Percentiles rank a stretch among this genome's conserved stretches.
phyloP scores from a whole-genome alignment of 768 basidiomycete species.

The Rhodotorula graminis region DNA sequence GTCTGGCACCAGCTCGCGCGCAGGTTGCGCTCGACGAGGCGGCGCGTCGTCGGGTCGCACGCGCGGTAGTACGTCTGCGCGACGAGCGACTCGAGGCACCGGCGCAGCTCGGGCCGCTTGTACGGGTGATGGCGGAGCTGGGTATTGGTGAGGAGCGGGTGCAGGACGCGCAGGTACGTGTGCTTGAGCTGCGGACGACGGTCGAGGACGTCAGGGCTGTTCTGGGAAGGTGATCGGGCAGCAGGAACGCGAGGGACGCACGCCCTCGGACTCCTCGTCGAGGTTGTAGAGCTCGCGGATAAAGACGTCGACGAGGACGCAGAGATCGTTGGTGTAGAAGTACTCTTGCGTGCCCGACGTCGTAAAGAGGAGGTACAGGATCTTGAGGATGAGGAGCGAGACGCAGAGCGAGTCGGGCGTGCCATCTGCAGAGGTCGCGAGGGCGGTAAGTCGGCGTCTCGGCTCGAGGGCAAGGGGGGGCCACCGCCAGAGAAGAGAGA shows the following conservation, averaged over 20 bases:
- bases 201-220: not conserved
- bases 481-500: not conserved
- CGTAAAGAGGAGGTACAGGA: slow-evolving; percentile 90
- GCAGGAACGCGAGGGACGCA: slow-evolving; percentile 6
- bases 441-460: not conserved
- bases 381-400: slow-evolving; percentile 87
- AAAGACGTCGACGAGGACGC: slow-evolving; percentile 95
- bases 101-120: slow-evolving; percentile 84
- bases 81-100: slow-evolving; percentile 70
- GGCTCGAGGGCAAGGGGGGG: not conserved
- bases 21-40: slow-evolving; percentile 87
- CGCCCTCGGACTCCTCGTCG: slow-evolving; percentile 77
- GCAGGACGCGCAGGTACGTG: slow-evolving; percentile 91
- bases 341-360: slow-evolving; percentile 88
- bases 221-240: not conserved
- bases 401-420: slow-evolving; percentile 88
- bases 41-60: slow-evolving; percentile 76
- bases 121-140: slow-evolving; percentile 79
- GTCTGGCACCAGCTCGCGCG: slow-evolving; percentile 64
- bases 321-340: slow-evolving; percentile 95
- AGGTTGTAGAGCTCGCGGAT: slow-evolving; percentile 86
- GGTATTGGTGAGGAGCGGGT: slow-evolving; percentile 89
- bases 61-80: slow-evolving; percentile 65
- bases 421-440: slow-evolving; percentile 54
- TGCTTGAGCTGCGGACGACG: slow-evolving; percentile 65